phyloP scores from a whole-genome alignment of 1,284 basidiomycete genomes.

The Puccinia triticina region DNA sequence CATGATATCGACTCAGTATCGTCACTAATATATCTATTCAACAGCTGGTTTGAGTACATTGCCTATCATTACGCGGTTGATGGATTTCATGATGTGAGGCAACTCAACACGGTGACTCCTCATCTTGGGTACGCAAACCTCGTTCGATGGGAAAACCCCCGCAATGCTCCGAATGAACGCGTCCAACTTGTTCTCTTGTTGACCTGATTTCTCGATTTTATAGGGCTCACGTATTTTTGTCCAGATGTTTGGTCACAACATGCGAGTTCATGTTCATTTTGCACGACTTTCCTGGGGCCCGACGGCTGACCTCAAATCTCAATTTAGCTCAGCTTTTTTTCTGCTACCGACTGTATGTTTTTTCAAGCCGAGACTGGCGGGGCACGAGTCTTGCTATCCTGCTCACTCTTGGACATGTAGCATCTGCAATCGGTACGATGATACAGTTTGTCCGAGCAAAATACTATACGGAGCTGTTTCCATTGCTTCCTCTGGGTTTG shows the following conservation, averaged over 20 bases:
- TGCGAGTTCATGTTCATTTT: not conserved
- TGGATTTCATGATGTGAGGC: conserved; percentile 26
- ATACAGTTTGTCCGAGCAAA: conserved; percentile 22
- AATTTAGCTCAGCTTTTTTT: conserved; percentile 34
- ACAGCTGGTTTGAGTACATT: conserved; percentile 41
- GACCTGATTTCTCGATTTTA: not conserved
- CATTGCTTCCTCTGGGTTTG: conserved; percentile 31
- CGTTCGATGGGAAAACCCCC: not conserved
- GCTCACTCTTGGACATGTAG: conserved; percentile 25
- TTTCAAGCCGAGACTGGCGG: conserved; percentile 38
- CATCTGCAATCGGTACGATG: conserved; percentile 16
- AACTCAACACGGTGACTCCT: conserved; percentile 24
- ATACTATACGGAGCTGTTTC: conserved; percentile 22
- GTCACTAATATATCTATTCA: not conserved
- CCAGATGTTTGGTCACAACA: conserved; percentile 37
- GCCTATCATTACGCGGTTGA: conserved; percentile 36
- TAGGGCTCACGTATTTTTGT: conserved; percentile 30
- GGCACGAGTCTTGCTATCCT: conserved; percentile 25
- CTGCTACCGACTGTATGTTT: conserved; percentile 33
- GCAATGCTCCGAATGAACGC: not conserved
- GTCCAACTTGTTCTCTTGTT: not conserved
- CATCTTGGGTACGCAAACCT: conserved; percentile 30
- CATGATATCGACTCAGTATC: not conserved
- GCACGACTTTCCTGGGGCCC: not conserved
- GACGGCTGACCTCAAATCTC: not conserved